These are phyloP conservation scores for Rubroboletus pulcherrimus DNA, from an alignment of 768 basidiomycete species.

Conservation along the genomic window DNA sequence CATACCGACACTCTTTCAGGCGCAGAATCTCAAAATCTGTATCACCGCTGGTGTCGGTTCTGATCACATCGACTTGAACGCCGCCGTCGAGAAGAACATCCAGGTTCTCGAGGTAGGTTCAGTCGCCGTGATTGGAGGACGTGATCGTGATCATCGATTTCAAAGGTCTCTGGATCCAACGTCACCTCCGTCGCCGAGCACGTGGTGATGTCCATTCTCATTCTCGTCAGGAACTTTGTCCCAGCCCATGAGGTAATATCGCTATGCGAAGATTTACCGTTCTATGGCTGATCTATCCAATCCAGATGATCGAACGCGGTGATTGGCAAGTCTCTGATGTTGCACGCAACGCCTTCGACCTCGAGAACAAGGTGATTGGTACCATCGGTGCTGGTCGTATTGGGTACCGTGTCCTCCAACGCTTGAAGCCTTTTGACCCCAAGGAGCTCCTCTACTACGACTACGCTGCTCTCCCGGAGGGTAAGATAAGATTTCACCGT, in stretches of 20 bases:
- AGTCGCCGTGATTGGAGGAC: background rate
- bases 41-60: constrained; percentile 89
- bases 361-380: constrained; percentile 86
- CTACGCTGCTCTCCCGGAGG: constrained; percentile 65
- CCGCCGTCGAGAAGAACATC: constrained; percentile 73
- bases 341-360: constrained; percentile 78
- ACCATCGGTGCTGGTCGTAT: constrained; percentile 82
- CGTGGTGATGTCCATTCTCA: constrained; percentile 83
- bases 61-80: constrained; percentile 86
- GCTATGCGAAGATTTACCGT: background rate
- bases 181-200: constrained; percentile 89
- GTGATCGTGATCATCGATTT: background rate
- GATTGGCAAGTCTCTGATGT: constrained; percentile 83
- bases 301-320: constrained; percentile 71
- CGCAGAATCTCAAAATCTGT: constrained; percentile 84
- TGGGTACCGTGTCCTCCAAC: constrained; percentile 83
- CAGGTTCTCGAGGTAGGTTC: constrained; percentile 60
- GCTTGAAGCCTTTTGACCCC: constrained; percentile 75
- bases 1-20: constrained; percentile 35
- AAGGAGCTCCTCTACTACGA: constrained; percentile 89
- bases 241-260: constrained; percentile 67
- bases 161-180: constrained; percentile 76
- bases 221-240: constrained; percentile 85
- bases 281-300: background rate
- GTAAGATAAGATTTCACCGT: constrained; percentile 24